Evolutionary conservation across 2,329 filamentous ascomycete genomes (phyloP), one percentile per base, ranked within the genome.

Genomic region (Penicillium sp.): DNA sequence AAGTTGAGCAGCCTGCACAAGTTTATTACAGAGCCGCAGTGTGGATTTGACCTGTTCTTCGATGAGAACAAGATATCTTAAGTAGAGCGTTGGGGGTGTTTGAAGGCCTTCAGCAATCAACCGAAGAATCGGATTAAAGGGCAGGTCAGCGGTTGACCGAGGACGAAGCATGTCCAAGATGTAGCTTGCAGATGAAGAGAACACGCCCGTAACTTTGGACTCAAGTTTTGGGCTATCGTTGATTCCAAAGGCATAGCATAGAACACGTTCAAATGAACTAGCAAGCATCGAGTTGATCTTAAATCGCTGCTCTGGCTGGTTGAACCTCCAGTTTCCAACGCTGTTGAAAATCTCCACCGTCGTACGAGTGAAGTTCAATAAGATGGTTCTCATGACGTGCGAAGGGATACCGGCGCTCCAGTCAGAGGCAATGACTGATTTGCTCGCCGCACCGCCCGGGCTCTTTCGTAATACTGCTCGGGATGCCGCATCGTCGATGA

Each of bases 321-420:
- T 77, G 65, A 95, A 96, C 58, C 85, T 86, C 93, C 92, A 99
- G 4, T 84, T 89, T 27, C 83, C 81, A 31, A 87, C 88, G 67
- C 87, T 93, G 71, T 95, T 90, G 58, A 95, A 86, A 6, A 95
- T 81, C 63, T 95, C 90, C 19, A 95, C 80, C 55, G 89, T 78
- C 2, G 85, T 84, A 57, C 87, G 84, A 6, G 86, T 84, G 60
- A 92, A 87, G 3, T 85, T 83, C 38, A 86, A 75, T 33, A 89
- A 76, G 14, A 91, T 84, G 40, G 81, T 82, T 37, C 82, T 80
- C 58, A 95, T 80, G 33, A 87, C 80, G 64, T 89, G 86, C 58
- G 95, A 87, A 4, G 90, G 87, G 28, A 89, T 84, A 5, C 86
- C 86, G 31, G 87, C 80, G 72, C 84, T 72, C 84, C 50, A 83